Base-by-base conservation (phyloP, 306 rosid genomes). In the Hippophae gyantsensis region DNA sequence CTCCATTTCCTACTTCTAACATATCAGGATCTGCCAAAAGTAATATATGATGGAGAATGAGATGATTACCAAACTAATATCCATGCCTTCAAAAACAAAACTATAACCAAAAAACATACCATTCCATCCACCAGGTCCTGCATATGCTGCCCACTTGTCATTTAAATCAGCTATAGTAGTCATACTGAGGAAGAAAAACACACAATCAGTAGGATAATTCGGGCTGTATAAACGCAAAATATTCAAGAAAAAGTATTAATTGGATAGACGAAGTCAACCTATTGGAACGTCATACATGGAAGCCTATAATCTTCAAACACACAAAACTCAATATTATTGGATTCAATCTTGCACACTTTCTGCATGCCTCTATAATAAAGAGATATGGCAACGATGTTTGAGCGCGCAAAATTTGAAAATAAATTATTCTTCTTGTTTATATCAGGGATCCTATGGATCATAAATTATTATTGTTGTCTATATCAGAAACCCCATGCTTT, bases 51-150 rank as follows among this genome's bases (percentile, higher is more conserved):
- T 13, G 47, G 52, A 57, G 54, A 42, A 45, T 67, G 66, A 66
- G 64, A 68, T 77, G 52, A 56, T 46, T 32, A 60, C 50, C 58
- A 74, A 53, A 47, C 53, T 56, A 53, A 76, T 52, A 23, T 38
- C 61, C 32, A 46, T 54, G 23, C 10, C 51, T 52, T 25, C 54
- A 71, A 43, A 13, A 57, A 59, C 48, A 57, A 41, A 78, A 69
- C 67, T 58, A 23, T 13, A 18, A 18, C 23, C 23, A 18, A 52
- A 10, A 60, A 58, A 45, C 13, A 18, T 88, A 92, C 99, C 99
- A 73, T 92, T 92, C 99, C 99, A 92, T 76, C 99, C 99, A 71
- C 99, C 95, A 13, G 96, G 99, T 65, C 99, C 99, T 25, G 99
- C 99, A 75, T 85, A 92, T 23, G 88, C 84, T 40, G 99, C 99